These are phyloP conservation scores for Alternaria gaisen DNA, from an alignment of 2,329 filamentous ascomycete genomes.

Conservation along the genomic window DNA sequence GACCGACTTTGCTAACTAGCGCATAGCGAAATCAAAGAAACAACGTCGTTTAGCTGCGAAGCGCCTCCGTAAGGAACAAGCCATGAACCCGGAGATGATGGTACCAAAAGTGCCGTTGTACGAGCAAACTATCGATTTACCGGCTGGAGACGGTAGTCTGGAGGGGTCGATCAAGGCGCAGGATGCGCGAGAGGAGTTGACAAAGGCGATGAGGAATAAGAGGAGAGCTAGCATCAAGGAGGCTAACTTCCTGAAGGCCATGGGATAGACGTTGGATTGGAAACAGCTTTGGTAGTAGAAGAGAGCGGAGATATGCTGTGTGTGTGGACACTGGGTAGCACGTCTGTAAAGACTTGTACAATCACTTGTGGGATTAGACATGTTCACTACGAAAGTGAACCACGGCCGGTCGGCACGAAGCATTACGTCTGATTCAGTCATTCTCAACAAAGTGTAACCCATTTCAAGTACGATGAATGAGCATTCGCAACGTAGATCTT, in stretches of 20 bases:
- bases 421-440: neutral
- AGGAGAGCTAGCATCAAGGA: constrained; percentile 82
- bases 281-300: neutral
- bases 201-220: constrained; percentile 76
- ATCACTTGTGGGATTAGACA: neutral
- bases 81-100: constrained; percentile 72
- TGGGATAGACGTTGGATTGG: constrained; percentile 57
- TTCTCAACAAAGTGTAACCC: neutral
- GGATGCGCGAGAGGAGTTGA: constrained; percentile 68
- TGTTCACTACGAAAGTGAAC: neutral
- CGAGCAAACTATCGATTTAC: constrained; percentile 80
- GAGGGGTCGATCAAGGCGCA: constrained; percentile 58
- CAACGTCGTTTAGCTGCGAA: constrained; percentile 75
- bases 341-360: neutral
- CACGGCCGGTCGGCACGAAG: neutral
- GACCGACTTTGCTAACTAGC: constrained; percentile 1
- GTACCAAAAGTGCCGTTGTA: constrained; percentile 73
- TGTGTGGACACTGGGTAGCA: neutral
- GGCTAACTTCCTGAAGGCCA: constrained; percentile 82
- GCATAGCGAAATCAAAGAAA: constrained; percentile 76
- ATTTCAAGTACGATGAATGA: neutral
- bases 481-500: neutral
- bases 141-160: constrained; percentile 60
- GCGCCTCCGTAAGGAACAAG: constrained; percentile 68
- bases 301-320: neutral